Evolutionary conservation across 2,329 filamentous ascomycete species (phyloP).

Genomic region (Apiospora marii): DNA sequence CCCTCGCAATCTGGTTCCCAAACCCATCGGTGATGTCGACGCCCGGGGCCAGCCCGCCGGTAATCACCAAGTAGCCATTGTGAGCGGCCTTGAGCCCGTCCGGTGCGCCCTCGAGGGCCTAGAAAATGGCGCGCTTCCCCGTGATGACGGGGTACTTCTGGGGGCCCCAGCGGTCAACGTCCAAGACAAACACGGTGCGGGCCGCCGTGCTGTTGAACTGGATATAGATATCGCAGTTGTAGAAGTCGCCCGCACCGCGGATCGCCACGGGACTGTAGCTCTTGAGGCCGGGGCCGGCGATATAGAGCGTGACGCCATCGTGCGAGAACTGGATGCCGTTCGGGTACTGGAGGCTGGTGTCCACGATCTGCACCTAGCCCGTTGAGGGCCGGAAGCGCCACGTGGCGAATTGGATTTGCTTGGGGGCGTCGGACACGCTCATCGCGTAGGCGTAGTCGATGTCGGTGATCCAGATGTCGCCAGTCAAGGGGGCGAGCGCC

Average conservation of each 20-base stretch:
- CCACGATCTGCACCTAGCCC: conserved; percentile 45
- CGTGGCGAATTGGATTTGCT: conserved; percentile 44
- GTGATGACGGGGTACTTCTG: conserved; percentile 39
- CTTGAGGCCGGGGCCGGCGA: conserved; percentile 48
- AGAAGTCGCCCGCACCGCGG: no score
- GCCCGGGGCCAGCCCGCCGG: neutral
- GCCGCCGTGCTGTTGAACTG: no score
- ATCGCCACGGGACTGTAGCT: no score
- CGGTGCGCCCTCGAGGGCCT: conserved; percentile 47
- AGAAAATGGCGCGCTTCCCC: conserved; percentile 50
- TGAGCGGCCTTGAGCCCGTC: conserved; percentile 52
- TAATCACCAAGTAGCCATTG: conserved; percentile 50
- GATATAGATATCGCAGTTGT: no score
- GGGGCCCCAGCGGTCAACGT: no score
- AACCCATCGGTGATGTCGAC: no score
- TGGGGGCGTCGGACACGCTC: conserved; percentile 34
- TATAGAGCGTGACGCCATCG: conserved; percentile 47
- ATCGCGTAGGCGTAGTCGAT: conserved; percentile 28
- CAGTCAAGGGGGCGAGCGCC: conserved; percentile 40
- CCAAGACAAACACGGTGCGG: no score
- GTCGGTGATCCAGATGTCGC: conserved; percentile 31
- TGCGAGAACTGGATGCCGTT: conserved; percentile 53
- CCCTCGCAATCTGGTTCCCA: no score
- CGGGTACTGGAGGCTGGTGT: conserved; percentile 48
- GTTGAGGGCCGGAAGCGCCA: conserved; percentile 48